These are phyloP conservation scores for Massarina eburnea DNA, from an alignment of 2,329 filamentous ascomycete genomes.

Conservation along the genomic window DNA sequence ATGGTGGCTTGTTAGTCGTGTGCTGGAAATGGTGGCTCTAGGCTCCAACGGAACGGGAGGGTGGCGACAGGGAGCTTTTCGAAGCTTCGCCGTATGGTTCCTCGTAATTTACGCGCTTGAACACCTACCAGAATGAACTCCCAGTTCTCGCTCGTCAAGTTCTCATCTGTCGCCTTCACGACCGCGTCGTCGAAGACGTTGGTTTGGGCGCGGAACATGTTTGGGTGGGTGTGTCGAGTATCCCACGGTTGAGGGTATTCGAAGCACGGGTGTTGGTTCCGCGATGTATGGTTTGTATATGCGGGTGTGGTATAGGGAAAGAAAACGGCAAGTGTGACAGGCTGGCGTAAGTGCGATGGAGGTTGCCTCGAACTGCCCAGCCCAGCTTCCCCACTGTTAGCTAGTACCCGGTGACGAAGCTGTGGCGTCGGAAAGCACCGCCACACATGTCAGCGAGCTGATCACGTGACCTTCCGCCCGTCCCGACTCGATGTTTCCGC, in stretches of 20 bases:
- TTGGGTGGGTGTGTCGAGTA: constrained; percentile 7
- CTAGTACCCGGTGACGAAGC: neutral
- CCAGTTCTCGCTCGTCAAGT: constrained; percentile 83
- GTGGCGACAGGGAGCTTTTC: neutral
- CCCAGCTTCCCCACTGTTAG: neutral
- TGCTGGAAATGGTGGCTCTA: neutral
- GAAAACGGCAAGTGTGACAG: neutral
- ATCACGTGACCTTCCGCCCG: neutral
- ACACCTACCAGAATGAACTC: constrained; percentile 63
- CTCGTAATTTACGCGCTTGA: neutral
- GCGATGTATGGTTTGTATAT: constrained; percentile 4
- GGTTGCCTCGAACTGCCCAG: constrained; percentile 6
- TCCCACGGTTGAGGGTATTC: neutral
- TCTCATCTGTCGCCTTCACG: constrained; percentile 92
- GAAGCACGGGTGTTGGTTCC: neutral
- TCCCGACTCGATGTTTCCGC: neutral
- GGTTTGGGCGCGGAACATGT: constrained; percentile 57
- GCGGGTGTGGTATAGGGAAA: constrained; percentile 1
- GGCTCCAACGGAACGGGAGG: neutral
- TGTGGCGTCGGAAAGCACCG: neutral
- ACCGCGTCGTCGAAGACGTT: constrained; percentile 72
- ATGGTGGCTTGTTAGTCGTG: constrained; percentile 13
- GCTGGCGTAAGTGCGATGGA: constrained; percentile 6
- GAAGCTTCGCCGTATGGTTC: neutral
- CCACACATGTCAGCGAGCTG: neutral